These are phyloP conservation scores for Diplotaxis tenuifolia DNA, from an alignment of 345 rosid species.

Conservation along the genomic window DNA sequence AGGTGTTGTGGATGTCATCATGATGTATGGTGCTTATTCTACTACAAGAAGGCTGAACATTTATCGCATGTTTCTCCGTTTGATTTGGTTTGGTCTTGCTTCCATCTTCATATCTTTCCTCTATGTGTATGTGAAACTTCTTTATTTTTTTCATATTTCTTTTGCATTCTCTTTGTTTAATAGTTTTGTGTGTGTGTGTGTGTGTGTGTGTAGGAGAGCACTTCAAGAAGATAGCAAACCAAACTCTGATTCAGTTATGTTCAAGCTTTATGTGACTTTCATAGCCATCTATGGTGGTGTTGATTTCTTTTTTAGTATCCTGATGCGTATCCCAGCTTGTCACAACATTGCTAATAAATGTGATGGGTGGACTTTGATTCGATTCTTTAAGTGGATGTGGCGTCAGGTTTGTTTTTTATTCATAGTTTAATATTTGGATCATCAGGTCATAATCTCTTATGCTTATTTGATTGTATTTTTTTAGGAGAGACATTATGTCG, in stretches of 20 bases:
- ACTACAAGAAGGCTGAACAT: conserved; percentile 70
- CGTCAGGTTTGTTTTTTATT: conserved; percentile 9
- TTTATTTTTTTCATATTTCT: conserved; percentile 5
- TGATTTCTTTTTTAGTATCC: conserved; percentile 71
- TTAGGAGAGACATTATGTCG: conserved; percentile 90
- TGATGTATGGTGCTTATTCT: conserved; percentile 98
- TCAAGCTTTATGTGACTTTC: conserved; percentile 67
- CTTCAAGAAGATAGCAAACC: conserved; percentile 46
- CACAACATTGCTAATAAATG: conserved; percentile 72
- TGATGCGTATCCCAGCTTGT: conserved; percentile 86
- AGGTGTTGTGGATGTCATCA: conserved; percentile 85
- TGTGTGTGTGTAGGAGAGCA: conserved; percentile 54
- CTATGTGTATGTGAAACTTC: conserved; percentile 68
- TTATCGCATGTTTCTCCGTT: conserved; percentile 80
- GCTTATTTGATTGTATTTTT: conserved; percentile 25
- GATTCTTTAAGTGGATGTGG: conserved; percentile 92
- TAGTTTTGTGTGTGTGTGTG: conserved; percentile 2
- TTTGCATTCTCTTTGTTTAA: conserved; percentile 16
- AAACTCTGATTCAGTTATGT: conserved; percentile 48
- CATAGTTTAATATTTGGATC: not conserved
- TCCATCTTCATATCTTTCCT: conserved; percentile 76
- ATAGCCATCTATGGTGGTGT: conserved; percentile 74
- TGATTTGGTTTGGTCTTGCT: conserved; percentile 71
- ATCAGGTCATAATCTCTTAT: conserved; percentile 15
- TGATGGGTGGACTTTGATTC: conserved; percentile 72